Percentiles rank a stretch among this genome's conserved stretches.
phyloP scores from a whole-genome alignment of 2,329 filamentous ascomycete genomes.

The Arthrinium phaeospermum region DNA sequence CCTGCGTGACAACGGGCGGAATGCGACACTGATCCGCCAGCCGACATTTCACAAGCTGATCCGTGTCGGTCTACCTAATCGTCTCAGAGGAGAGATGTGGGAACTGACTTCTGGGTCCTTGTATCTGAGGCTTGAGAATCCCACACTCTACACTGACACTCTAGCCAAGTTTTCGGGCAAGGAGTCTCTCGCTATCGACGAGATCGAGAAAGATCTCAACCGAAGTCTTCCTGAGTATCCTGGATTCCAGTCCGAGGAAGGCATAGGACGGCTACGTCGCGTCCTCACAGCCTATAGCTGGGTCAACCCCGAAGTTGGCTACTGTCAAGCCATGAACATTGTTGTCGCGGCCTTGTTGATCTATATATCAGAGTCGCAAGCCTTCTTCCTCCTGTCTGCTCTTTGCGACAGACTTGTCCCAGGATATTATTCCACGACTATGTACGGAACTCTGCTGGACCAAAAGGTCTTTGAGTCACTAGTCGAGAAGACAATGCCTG shows the following conservation, averaged over 20 bases:
- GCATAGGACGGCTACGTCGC: conserved; percentile 85
- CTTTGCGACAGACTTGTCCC: conserved; percentile 92
- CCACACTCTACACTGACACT: conserved; percentile 83
- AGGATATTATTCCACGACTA: conserved; percentile 97
- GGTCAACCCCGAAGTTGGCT: conserved; percentile 93
- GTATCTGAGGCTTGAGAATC: conserved; percentile 85
- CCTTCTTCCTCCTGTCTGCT: conserved; percentile 90
- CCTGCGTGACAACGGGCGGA: conserved; percentile 91
- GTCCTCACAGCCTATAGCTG: conserved; percentile 98
- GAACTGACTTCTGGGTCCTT: conserved; percentile 92
- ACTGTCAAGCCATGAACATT: conserved; percentile 99
- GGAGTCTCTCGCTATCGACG: conserved; percentile 94
- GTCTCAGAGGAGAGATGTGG: conserved; percentile 93
- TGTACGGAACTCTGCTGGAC: conserved; percentile 97
- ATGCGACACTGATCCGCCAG: conserved; percentile 89
- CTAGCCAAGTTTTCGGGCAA: conserved; percentile 81
- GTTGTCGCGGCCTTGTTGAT: conserved; percentile 97
- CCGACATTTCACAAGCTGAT: conserved; percentile 98
- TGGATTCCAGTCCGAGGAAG: conserved; percentile 94
- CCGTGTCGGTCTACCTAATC: conserved; percentile 90
- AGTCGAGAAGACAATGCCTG: conserved; percentile 98
- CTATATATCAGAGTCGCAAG: conserved; percentile 96
- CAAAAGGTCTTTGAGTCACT: conserved; percentile 97
- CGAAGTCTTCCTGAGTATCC: conserved; percentile 96
- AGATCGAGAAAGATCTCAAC: conserved; percentile 98